Evolutionary conservation across 192 early-diverging fungal species (phyloP), one percentile per base, ranked within the genome.

Genomic region (Mortierella alpina): DNA sequence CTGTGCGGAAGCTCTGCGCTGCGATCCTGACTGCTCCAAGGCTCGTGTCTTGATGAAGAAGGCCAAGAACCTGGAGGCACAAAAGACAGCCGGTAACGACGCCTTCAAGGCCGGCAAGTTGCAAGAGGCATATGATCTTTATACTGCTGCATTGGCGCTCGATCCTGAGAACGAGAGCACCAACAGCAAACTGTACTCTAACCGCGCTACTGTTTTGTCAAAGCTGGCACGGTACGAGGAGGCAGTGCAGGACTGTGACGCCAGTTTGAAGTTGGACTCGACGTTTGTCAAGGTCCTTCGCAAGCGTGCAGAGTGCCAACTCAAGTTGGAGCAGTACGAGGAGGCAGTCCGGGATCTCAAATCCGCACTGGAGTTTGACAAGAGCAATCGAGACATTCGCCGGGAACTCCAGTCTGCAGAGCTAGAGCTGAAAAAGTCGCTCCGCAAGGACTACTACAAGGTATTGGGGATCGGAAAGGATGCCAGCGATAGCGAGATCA

Each of bases 361-460:
- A 46, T 54, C 83, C n/a, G 88, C 89, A 6, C 53, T 85, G 18
- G 84, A 89, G 40, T 63, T 90, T 41, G 91, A 94, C 48, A 83
- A 90, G 46, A 72, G 82, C 31, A 92, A 96, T 70, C 71, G 89
- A 23, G 80, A 83, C 46, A 63, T 77, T 54, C 74, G 74, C 31
- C 56, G 67, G 8, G 73, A 84, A 15, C 70, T 86, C 31, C 84
- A 85, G 40, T 84, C 83, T 55, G 92, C 95, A 8, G 88, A 95
- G 82, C 63, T 88, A 46, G 86, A 89, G 59, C 72, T 88, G 41
- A 91, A 92, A 67, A 86, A 90, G 62, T 88, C 95, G n/a, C 84
- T 92, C 83, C 90, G 95, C 60, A 98, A 98, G 79, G 97, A 99
- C 79, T 99, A 97, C 73, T 99, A 99, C 85, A 91, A 96, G 83